These are phyloP conservation scores for Saccharomyces uvarum DNA, from an alignment of 1,139 yeast genomes.

Conservation along the genomic window DNA sequence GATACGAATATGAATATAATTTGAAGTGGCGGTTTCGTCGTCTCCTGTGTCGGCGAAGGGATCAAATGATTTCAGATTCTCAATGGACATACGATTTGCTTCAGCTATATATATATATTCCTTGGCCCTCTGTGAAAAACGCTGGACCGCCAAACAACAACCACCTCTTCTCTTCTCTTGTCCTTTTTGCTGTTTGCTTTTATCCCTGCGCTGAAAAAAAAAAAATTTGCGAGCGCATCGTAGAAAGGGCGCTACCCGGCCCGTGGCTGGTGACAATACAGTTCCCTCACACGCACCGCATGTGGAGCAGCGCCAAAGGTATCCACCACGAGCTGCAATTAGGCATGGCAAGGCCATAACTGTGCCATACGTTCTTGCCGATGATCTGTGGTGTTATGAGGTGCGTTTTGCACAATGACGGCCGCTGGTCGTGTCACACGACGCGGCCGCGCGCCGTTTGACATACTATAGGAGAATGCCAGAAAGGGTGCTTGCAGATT, in stretches of 20 bases:
- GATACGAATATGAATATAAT: constrained; percentile 95
- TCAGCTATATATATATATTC: not conserved
- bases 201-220: not conserved
- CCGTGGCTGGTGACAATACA: not conserved
- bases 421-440: not conserved
- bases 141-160: not conserved
- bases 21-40: constrained; percentile 93
- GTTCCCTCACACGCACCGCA: not conserved
- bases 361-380: not conserved
- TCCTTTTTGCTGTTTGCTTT: not conserved
- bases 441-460: constrained; percentile 1
- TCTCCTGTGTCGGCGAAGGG: constrained; percentile 99
- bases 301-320: not conserved
- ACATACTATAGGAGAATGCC: not conserved
- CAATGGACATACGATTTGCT: constrained; percentile 52
- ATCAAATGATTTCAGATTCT: constrained; percentile 94
- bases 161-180: not conserved
- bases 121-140: not conserved
- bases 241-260: not conserved
- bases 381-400: not conserved
- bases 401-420: not conserved
- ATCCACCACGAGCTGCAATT: not conserved
- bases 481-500: not conserved
- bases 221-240: not conserved
- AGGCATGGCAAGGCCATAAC: not conserved